phyloP scores from a whole-genome alignment of 139 green algal species.

The Tetratostichococcus sp. region DNA sequence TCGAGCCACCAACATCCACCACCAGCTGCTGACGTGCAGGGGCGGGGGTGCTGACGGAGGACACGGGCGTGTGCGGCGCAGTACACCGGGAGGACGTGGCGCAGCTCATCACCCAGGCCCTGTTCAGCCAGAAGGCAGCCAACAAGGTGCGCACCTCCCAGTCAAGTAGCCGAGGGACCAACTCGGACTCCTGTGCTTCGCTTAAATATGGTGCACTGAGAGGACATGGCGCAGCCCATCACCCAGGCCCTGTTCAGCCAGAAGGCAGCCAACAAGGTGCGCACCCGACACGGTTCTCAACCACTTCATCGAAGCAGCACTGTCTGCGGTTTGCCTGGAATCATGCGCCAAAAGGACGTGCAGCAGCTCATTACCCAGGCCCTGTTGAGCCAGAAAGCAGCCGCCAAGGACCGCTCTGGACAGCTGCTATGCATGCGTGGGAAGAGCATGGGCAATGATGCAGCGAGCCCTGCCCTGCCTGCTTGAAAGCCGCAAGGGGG shows the following conservation, averaged over 20 bases:
- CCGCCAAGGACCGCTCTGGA: no score
- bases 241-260: slow-evolving; percentile 71
- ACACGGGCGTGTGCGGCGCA: slow-evolving; percentile 68
- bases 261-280: slow-evolving; percentile 68
- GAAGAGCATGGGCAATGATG: no score
- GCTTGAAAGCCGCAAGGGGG: no score
- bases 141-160: slow-evolving; percentile 64
- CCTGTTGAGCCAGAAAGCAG: slow-evolving; percentile 67
- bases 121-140: slow-evolving; percentile 70
- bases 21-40: no score
- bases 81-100: slow-evolving; percentile 89
- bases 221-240: slow-evolving; percentile 83
- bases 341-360: slow-evolving; percentile 79
- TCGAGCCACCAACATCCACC: no score
- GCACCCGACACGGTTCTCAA: background rate
- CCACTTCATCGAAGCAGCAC: background rate
- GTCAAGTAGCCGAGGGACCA: no score
- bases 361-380: slow-evolving; percentile 75
- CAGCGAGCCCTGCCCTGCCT: no score
- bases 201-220: slow-evolving; percentile 49
- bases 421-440: no score
- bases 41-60: slow-evolving; percentile 82
- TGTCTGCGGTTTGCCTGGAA: no score
- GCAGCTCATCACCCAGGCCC: slow-evolving; percentile 65
- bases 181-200: background rate